phyloP scores from a whole-genome alignment of 2,329 filamentous ascomycete genomes.

The Mycocentrospora acerina region DNA sequence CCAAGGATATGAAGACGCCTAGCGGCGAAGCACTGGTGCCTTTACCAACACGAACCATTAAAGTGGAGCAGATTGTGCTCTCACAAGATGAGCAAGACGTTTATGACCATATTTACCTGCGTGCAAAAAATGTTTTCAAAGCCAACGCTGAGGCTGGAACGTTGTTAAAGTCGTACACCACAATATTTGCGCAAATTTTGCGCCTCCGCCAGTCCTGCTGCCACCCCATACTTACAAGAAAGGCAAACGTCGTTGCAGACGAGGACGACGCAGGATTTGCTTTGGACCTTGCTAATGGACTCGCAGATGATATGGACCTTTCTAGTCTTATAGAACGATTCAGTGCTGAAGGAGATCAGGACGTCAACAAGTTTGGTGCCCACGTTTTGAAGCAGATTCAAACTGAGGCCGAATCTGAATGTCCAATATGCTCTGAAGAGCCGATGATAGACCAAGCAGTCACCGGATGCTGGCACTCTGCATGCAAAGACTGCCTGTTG shows the following conservation, averaged over 20 bases:
- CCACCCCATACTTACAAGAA: conserved; percentile 85
- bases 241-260: conserved; percentile 79
- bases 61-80: conserved; percentile 86
- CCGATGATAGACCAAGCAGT: conserved; percentile 94
- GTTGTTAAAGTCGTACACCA: conserved; percentile 91
- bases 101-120: conserved; percentile 84
- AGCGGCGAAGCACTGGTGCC: conserved; percentile 79
- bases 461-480: conserved; percentile 96
- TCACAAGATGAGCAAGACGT: conserved; percentile 84
- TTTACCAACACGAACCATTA: conserved; percentile 75
- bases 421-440: conserved; percentile 92
- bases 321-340: conserved; percentile 83
- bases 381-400: conserved; percentile 90
- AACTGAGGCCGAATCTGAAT: conserved; percentile 84
- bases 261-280: conserved; percentile 80
- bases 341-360: conserved; percentile 60
- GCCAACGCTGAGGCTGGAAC: conserved; percentile 89
- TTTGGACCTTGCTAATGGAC: conserved; percentile 74
- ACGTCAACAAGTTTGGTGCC: conserved; percentile 75
- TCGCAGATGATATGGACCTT: conserved; percentile 96
- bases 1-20: conserved; percentile 97
- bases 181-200: conserved; percentile 94
- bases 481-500: conserved; percentile 90
- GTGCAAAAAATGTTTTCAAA: conserved; percentile 80
- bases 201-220: conserved; percentile 92